These are phyloP conservation scores for Curvularia eragrostidis DNA, from an alignment of 2,329 filamentous ascomycete genomes.

Conservation along the genomic window DNA sequence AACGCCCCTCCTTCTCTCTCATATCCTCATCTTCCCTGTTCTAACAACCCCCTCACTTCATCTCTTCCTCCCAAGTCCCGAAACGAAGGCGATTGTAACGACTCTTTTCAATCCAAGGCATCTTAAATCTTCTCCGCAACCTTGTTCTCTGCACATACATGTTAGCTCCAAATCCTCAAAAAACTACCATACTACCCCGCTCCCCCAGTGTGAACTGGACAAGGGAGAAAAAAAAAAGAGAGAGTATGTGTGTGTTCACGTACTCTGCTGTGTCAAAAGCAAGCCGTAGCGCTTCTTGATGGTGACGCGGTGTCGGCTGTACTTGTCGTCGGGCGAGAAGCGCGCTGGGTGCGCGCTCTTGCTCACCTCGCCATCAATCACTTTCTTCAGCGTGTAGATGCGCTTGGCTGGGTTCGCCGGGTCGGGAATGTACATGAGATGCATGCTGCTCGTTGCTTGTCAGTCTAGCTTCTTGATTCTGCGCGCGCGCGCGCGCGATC, in stretches of 20 bases:
- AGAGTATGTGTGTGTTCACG: too few relatives aligned
- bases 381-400: constrained; percentile 94
- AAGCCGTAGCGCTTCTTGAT: constrained; percentile 93
- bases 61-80: not conserved
- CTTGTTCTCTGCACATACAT: constrained; percentile 31
- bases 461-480: not conserved
- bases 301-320: constrained; percentile 90
- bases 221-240: too few relatives aligned
- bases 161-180: constrained; percentile 7
- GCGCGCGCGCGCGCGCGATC: constrained; percentile 12
- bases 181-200: too few relatives aligned
- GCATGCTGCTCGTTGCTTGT: constrained; percentile 58
- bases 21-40: too few relatives aligned
- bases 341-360: constrained; percentile 95
- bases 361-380: constrained; percentile 80
- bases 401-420: constrained; percentile 73
- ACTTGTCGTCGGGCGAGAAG: constrained; percentile 99
- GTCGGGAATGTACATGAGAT: constrained; percentile 88
- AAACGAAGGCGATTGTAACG: too few relatives aligned
- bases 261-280: constrained; percentile 80
- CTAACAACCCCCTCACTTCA: not conserved
- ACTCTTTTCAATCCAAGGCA: too few relatives aligned
- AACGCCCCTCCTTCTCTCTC: not conserved
- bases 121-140: constrained; percentile 28
- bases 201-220: too few relatives aligned